phyloP scores from a whole-genome alignment of 1,139 yeast genomes.

The Geotrichum fermentans region DNA sequence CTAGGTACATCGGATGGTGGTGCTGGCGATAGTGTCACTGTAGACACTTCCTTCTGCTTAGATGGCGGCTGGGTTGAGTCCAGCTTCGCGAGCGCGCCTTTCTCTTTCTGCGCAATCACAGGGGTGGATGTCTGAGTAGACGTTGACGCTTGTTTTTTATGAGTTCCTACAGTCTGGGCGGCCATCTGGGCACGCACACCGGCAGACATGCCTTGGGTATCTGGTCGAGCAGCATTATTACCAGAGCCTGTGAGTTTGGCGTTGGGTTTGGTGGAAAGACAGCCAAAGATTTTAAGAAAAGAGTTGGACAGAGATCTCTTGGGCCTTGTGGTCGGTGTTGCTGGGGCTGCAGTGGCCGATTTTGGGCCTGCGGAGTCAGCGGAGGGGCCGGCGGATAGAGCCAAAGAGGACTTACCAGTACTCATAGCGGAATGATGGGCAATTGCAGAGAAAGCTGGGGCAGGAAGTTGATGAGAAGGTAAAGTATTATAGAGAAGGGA shows the following conservation, averaged over 20 bases:
- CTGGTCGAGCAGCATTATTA: not conserved
- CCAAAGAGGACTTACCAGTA: conserved; percentile 4
- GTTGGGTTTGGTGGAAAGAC: conserved; percentile 1
- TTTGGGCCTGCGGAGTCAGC: conserved; percentile 6
- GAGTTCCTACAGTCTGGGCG: not conserved
- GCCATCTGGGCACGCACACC: conserved; percentile 8
- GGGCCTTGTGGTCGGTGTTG: not conserved
- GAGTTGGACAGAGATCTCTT: conserved; percentile 3
- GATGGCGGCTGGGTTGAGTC: not conserved
- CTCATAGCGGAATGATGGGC: not conserved
- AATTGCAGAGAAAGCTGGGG: not conserved
- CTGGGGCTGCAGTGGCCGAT: conserved; percentile 2
- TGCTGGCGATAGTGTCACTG: not conserved
- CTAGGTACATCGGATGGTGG: not conserved
- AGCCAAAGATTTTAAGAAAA: not conserved
- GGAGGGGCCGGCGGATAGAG: no score
- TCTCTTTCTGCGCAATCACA: not conserved
- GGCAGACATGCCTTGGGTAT: conserved; percentile 2
- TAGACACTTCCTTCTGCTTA: not conserved
- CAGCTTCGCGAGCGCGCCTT: not conserved
- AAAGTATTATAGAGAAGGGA: not conserved
- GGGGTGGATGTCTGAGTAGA: not conserved
- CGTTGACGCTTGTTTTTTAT: not conserved
- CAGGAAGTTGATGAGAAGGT: not conserved
- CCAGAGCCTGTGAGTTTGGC: not conserved